Conservation (phyloP, 1,284 basidiomycete species). For the Tranzscheliella williamsii region DNA sequence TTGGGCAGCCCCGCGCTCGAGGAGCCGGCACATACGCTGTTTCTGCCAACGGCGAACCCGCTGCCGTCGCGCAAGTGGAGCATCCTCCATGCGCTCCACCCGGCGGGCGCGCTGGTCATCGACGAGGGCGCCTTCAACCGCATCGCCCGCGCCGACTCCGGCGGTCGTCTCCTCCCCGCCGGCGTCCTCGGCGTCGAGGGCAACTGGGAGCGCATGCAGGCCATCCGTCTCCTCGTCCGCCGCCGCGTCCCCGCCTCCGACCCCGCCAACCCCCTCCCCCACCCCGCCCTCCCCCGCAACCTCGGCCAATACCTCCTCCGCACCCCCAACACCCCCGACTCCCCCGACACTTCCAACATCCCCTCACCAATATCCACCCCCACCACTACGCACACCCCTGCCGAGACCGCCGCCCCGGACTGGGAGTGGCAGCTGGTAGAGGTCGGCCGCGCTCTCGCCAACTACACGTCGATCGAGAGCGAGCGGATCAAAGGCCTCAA, state of each 20-base stretch:
- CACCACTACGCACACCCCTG: neutral
- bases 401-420: constrained; percentile 1
- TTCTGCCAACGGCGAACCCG: constrained; percentile 74
- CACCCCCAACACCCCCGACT: constrained; percentile 32
- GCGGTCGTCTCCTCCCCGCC: constrained; percentile 84
- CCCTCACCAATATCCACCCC: neutral
- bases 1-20: constrained; percentile 42
- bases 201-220: constrained; percentile 89
- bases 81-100: constrained; percentile 88
- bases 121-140: constrained; percentile 87
- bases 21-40: constrained; percentile 80
- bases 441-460: constrained; percentile 89
- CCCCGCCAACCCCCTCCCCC: neutral
- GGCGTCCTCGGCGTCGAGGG: constrained; percentile 87
- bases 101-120: constrained; percentile 83
- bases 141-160: constrained; percentile 79
- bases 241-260: constrained; percentile 10
- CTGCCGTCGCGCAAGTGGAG: constrained; percentile 90
- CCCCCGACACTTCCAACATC: neutral
- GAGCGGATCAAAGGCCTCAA: constrained; percentile 75
- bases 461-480: constrained; percentile 94
- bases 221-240: constrained; percentile 79
- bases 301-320: constrained; percentile 26
- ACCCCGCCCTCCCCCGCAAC: neutral
- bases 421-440: constrained; percentile 76